Percentiles rank a stretch among this genome's conserved stretches.
Evolutionary conservation across 1,284 basidiomycete genomes (phyloP).

Genomic region (Sanghuangporus sanghuang): DNA sequence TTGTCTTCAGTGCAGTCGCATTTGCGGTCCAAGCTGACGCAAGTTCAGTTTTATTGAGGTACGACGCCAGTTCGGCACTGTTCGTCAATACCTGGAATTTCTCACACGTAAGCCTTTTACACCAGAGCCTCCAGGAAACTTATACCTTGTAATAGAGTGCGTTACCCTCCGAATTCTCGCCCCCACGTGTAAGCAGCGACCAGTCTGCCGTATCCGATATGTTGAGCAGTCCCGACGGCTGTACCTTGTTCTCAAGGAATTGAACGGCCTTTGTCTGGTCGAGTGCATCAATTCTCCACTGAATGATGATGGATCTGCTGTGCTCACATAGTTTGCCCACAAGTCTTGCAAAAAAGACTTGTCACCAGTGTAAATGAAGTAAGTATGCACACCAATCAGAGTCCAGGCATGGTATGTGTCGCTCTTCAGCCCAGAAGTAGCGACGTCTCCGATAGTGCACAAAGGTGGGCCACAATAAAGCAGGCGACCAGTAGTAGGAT

Average conservation of each 20-base stretch:
- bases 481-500: slow-evolving; percentile 45
- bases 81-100: slow-evolving; percentile 38
- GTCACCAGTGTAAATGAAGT: slow-evolving; percentile 45
- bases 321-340: slow-evolving; percentile 40
- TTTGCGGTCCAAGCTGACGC: slow-evolving; percentile 34
- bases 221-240: slow-evolving; percentile 40
- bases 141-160: slow-evolving; percentile 41
- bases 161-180: slow-evolving; percentile 45
- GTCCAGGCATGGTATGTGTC: slow-evolving; percentile 46
- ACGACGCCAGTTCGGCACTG: slow-evolving; percentile 39
- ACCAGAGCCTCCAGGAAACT: not conserved
- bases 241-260: slow-evolving; percentile 41
- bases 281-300: not conserved
- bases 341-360: slow-evolving; percentile 35
- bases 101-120: not conserved
- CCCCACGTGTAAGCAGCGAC: slow-evolving; percentile 42
- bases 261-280: slow-evolving; percentile 36
- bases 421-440: slow-evolving; percentile 18
- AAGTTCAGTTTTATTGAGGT: slow-evolving; percentile 32
- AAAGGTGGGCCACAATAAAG: slow-evolving; percentile 55
- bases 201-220: slow-evolving; percentile 44
- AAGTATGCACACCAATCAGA: slow-evolving; percentile 41
- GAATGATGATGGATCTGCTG: not conserved
- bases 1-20: slow-evolving; percentile 37
- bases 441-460: slow-evolving; percentile 37